Conservation (phyloP, 1,139 yeast genomes). For the Yamadazyma atmosphaerica region DNA sequence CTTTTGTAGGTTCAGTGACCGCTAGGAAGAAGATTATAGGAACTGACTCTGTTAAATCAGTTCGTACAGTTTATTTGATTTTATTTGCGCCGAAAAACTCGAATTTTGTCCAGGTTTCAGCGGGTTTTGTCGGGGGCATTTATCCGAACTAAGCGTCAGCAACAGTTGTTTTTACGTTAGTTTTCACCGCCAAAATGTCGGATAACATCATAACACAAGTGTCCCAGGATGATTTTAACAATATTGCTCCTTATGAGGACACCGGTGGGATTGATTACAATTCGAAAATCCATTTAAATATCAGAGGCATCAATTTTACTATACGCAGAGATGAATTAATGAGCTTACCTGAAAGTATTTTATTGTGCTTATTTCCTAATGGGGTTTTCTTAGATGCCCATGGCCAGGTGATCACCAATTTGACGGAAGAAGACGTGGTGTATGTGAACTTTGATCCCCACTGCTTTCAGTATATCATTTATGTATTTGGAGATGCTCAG, state of each 20-base stretch:
- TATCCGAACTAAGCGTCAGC: background rate
- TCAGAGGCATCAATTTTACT: slow-evolving; percentile 63
- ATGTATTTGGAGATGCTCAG: slow-evolving; percentile 55
- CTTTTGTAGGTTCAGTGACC: no score
- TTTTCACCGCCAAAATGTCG: slow-evolving; percentile 22
- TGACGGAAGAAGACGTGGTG: slow-evolving; percentile 76
- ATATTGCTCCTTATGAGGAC: slow-evolving; percentile 19
- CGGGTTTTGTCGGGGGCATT: background rate
- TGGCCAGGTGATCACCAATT: slow-evolving; percentile 73
- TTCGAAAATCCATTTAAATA: slow-evolving; percentile 64
- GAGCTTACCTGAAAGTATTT: slow-evolving; percentile 86
- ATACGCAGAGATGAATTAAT: slow-evolving; percentile 86
- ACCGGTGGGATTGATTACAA: slow-evolving; percentile 51
- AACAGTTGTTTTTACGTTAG: background rate
- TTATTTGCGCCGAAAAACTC: no score
- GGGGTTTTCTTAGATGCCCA: slow-evolving; percentile 79
- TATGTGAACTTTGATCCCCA: slow-evolving; percentile 83
- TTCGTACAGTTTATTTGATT: no score
- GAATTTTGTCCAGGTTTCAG: no score
- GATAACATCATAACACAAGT: slow-evolving; percentile 67
- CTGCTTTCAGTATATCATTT: slow-evolving; percentile 81
- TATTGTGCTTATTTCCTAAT: slow-evolving; percentile 84
- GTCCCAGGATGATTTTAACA: slow-evolving; percentile 37
- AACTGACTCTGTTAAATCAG: no score
- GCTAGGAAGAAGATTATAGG: no score